A percentile compares a stretch with the other conserved stretches of the same genome.
These are phyloP conservation scores for Leishmania gerbilli DNA, from an alignment of 208 protist genomes.

Conservation along the genomic window DNA sequence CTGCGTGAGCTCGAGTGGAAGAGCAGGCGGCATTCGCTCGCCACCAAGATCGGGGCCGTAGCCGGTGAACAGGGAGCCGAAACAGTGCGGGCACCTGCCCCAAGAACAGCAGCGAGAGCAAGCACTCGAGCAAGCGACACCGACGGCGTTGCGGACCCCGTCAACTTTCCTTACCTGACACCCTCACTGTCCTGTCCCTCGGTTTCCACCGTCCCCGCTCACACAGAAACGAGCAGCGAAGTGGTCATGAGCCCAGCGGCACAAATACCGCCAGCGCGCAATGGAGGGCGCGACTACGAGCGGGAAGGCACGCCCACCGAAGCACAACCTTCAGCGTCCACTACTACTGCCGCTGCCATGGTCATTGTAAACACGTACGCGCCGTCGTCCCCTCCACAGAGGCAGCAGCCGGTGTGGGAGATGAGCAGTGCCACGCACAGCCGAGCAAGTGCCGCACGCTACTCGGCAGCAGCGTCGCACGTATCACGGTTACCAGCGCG, in stretches of 20 bases:
- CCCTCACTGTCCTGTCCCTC: not conserved
- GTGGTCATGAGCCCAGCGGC: not conserved
- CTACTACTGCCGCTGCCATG: not conserved
- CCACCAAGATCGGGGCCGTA: not conserved
- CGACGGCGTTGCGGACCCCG: not conserved
- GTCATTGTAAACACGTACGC: not conserved
- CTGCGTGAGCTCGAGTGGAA: conserved; percentile 2
- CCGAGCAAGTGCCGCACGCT: not conserved
- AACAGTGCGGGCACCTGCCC: not conserved
- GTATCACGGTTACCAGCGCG: not conserved
- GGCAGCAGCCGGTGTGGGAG: not conserved
- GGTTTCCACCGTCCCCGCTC: not conserved
- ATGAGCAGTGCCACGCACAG: not conserved
- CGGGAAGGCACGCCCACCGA: not conserved
- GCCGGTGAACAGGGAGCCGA: not conserved
- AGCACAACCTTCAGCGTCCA: not conserved
- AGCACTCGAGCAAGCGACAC: too few relatives aligned
- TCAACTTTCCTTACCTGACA: not conserved
- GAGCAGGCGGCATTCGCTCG: not conserved
- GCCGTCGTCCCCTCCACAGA: not conserved
- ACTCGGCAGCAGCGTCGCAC: not conserved
- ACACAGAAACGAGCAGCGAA: not conserved
- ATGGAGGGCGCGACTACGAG: not conserved
- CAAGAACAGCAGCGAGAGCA: not conserved
- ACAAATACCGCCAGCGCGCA: not conserved